phyloP scores from a whole-genome alignment of 805 yeast genomes.

The Kazachstania martiniae region DNA sequence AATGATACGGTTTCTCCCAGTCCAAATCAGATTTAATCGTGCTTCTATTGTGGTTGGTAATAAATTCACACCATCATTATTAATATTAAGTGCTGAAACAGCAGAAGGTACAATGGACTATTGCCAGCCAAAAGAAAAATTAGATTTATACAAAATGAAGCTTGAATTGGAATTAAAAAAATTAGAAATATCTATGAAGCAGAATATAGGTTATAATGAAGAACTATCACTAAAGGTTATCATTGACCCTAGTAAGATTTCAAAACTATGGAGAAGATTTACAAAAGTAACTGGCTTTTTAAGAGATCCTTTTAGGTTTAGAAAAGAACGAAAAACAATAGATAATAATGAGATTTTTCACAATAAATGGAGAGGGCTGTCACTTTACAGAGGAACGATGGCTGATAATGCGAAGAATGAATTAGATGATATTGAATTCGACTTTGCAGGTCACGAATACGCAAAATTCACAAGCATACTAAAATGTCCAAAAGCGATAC shows the following conservation, averaged over 20 bases:
- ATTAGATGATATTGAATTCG: slow-evolving; percentile 24
- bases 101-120: slow-evolving; percentile 52
- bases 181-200: slow-evolving; percentile 51
- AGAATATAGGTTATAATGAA: slow-evolving; percentile 55
- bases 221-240: slow-evolving; percentile 18
- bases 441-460: slow-evolving; percentile 49
- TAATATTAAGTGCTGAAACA: slow-evolving; percentile 48
- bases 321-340: slow-evolving; percentile 2
- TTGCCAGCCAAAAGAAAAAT: slow-evolving; percentile 33
- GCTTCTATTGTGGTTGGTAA: slow-evolving; percentile 79
- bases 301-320: slow-evolving; percentile 4
- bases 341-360: slow-evolving; percentile 10
- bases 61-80: slow-evolving; percentile 58
- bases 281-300: slow-evolving; percentile 5
- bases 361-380: slow-evolving; percentile 65
- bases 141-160: slow-evolving; percentile 48
- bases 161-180: slow-evolving; percentile 37
- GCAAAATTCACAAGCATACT: slow-evolving; percentile 67
- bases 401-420: slow-evolving; percentile 23
- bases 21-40: slow-evolving; percentile 45
- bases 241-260: slow-evolving; percentile 11
- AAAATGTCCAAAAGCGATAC: slow-evolving; percentile 43
- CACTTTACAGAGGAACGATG: slow-evolving; percentile 37
- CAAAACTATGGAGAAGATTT: slow-evolving; percentile 18
- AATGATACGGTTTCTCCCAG: slow-evolving; percentile 41